Evolutionary conservation across 2,329 filamentous ascomycete species (phyloP), one percentile per base, ranked within the genome.

Genomic region (Alternaria postmessia): DNA sequence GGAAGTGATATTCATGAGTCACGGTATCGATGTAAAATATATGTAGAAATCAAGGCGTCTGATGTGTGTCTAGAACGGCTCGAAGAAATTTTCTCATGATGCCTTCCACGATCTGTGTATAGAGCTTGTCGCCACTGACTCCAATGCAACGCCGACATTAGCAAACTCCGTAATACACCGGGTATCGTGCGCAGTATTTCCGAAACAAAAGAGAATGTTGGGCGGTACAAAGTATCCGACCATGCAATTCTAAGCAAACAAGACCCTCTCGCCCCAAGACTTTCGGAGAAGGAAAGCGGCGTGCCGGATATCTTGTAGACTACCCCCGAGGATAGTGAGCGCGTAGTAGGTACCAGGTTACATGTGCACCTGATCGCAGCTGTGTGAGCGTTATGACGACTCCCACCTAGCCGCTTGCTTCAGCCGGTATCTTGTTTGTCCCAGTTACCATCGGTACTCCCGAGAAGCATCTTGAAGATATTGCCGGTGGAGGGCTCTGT

Each of bases 401-500:
- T 30, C 28, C 3, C 28, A 12, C 28, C 8, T 11, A 30, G 28
- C 28, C 11, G 28, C 28, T 30, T 30, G 9, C 28, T 30, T 11
- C 28, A 30, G 28, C 28, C 9, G 28, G 3, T 30, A 9, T 30
- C 9, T 30, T 30, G 28, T 11, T 3, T 12, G 8, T 30, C 28
- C 28, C 58, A 68, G 51, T 20, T 28, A 4, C 38, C 26, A 26
- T 68, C 59, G 1, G 65, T 58, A 14, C 61, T 38, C 3, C 63
- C 68, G 4, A 68, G 61, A 2, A 71, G 59, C 68, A 71, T 71
- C 22, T 70, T 70, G 24, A 42, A 65, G 0, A 68, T 54, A 24
- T 69, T 64, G 8, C 67, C 67, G 5, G 48, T 49, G 1, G 41
- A 47, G 0, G 28, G 59, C 20, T 51, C 53, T 1, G 67, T 67